Percentiles rank a stretch among this genome's conserved stretches.
These are phyloP conservation scores for Ogataea zsoltii DNA, from an alignment of 805 yeast species.

Conservation along the genomic window DNA sequence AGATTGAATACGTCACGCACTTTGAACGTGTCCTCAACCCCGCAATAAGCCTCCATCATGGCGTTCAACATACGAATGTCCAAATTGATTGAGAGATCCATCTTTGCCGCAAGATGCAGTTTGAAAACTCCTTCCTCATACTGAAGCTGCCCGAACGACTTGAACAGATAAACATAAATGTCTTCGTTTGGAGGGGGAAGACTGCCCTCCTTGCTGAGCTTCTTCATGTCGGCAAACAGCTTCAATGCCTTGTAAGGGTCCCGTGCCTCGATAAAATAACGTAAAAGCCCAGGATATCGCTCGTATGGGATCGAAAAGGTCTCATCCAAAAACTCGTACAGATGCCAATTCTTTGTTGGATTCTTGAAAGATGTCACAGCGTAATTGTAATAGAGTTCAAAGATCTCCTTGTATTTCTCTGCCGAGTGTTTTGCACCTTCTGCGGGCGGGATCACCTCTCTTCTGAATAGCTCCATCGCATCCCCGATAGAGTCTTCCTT, in stretches of 20 bases:
- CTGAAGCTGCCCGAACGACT: conserved; percentile 56
- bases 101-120: conserved; percentile 60
- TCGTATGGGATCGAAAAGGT: conserved; percentile 60
- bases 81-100: conserved; percentile 58
- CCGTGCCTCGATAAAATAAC: conserved; percentile 52
- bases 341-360: conserved; percentile 55
- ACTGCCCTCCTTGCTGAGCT: conserved; percentile 54
- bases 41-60: conserved; percentile 62
- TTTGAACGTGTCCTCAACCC: conserved; percentile 54
- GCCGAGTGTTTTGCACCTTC: conserved; percentile 18
- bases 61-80: conserved; percentile 61
- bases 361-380: conserved; percentile 38
- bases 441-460: conserved; percentile 36
- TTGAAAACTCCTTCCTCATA: conserved; percentile 68
- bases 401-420: conserved; percentile 19
- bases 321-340: conserved; percentile 57
- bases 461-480: conserved; percentile 41
- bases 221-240: conserved; percentile 61
- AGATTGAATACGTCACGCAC: conserved; percentile 62
- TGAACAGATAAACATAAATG: conserved; percentile 60
- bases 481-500: conserved; percentile 39
- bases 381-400: conserved; percentile 44
- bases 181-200: conserved; percentile 52
- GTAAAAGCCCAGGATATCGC: conserved; percentile 57
- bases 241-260: conserved; percentile 63